A percentile compares a stretch with the other conserved stretches of the same genome.
These are phyloP conservation scores for Cicer cuneatum DNA, from an alignment of 306 rosid genomes.

Conservation along the genomic window DNA sequence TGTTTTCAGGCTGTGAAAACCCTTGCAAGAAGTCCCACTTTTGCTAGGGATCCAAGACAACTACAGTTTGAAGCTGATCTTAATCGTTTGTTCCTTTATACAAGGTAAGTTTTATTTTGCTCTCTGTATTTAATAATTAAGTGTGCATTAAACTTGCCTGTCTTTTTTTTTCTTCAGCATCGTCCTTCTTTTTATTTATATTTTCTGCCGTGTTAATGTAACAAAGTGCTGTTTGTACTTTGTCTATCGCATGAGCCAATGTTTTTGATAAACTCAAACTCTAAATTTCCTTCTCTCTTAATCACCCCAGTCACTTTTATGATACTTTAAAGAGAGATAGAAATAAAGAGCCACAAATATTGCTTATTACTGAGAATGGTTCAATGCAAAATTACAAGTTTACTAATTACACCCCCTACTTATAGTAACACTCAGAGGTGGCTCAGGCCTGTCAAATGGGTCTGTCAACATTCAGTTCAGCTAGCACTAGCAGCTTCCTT, in stretches of 20 bases:
- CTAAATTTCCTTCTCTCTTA: not conserved
- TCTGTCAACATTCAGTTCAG: not conserved
- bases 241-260: not conserved
- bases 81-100: slow-evolving; percentile 80
- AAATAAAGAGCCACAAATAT: slow-evolving; percentile 7
- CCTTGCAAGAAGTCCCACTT: slow-evolving; percentile 69
- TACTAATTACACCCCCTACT: not conserved
- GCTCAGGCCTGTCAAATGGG: slow-evolving; percentile 1
- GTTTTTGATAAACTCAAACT: not conserved
- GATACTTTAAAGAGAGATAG: slow-evolving; percentile 11
- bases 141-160: not conserved
- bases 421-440: not conserved
- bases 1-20: slow-evolving; percentile 65
- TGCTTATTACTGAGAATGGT: not conserved
- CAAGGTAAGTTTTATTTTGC: slow-evolving; percentile 59
- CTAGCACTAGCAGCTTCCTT: not conserved
- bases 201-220: slow-evolving; percentile 3
- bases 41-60: slow-evolving; percentile 76
- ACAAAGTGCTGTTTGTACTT: not conserved
- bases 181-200: not conserved
- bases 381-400: not conserved
- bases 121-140: slow-evolving; percentile 13
- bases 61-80: slow-evolving; percentile 77
- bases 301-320: not conserved
- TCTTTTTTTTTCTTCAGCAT: not conserved